Evolutionary conservation across 2,329 filamentous ascomycete genomes (phyloP).

Genomic region (Fragosphaeria purpurea): DNA sequence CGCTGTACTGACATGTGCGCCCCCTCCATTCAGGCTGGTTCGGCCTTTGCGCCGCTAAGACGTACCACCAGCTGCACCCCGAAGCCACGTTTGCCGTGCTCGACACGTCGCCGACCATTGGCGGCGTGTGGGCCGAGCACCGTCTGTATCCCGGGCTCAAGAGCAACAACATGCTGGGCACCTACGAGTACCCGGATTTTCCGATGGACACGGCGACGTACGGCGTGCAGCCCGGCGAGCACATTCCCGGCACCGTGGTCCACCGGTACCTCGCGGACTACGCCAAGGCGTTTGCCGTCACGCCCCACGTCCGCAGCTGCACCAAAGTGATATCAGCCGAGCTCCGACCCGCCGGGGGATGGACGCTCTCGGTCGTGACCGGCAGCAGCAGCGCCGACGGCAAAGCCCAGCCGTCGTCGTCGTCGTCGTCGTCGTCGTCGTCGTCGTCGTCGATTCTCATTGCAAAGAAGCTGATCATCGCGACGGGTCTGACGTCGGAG

Average conservation of each 20-base stretch:
- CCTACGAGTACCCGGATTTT: conserved; percentile 65
- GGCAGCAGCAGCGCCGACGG: conserved; percentile 6
- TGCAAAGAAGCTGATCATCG: conserved; percentile 40
- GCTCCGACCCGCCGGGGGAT: conserved; percentile 30
- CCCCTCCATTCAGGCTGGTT: conserved; percentile 15
- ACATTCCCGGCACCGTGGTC: conserved; percentile 37
- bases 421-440: conserved; percentile 12
- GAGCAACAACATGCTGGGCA: conserved; percentile 64
- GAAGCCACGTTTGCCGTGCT: conserved; percentile 45
- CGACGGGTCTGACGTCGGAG: conserved; percentile 45
- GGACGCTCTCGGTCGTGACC: conserved; percentile 27
- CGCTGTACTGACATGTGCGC: too few species aligned
- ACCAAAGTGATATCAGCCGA: conserved; percentile 33
- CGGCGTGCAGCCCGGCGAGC: conserved; percentile 32
- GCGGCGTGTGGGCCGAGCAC: conserved; percentile 60
- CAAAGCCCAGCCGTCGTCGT: neutral
- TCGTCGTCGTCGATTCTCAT: conserved; percentile 22
- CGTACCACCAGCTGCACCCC: conserved; percentile 49
- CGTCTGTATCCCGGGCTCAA: conserved; percentile 60
- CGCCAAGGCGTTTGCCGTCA: conserved; percentile 32
- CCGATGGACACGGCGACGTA: conserved; percentile 52
- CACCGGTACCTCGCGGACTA: conserved; percentile 38
- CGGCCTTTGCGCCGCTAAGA: conserved; percentile 52
- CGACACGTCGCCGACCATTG: conserved; percentile 46
- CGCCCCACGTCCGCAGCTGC: conserved; percentile 28